Conservation (phyloP, 768 basidiomycete genomes). For the Tulasnella sp. region DNA sequence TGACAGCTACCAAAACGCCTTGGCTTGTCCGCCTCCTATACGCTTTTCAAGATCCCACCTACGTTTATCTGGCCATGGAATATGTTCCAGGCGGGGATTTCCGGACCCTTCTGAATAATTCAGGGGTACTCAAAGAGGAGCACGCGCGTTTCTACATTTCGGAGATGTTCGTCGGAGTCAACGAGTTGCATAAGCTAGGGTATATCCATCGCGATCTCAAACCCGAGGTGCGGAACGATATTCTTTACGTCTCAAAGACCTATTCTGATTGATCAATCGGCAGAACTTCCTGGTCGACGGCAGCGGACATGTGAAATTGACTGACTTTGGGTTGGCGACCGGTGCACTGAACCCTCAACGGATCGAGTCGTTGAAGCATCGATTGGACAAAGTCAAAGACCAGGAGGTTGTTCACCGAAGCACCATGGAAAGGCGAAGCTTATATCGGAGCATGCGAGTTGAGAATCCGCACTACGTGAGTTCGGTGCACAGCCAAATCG, state of each 20-base stretch:
- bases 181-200: slow-evolving; percentile 90
- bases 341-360: slow-evolving; percentile 89
- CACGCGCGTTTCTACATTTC: slow-evolving; percentile 94
- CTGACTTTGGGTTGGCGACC: slow-evolving; percentile 95
- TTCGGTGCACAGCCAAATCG: background rate
- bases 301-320: slow-evolving; percentile 92
- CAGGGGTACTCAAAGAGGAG: slow-evolving; percentile 94
- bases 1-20: slow-evolving; percentile 93
- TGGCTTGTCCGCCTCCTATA: slow-evolving; percentile 94
- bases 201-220: slow-evolving; percentile 98
- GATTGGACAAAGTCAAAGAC: slow-evolving; percentile 96
- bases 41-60: slow-evolving; percentile 86
- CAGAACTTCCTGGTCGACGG: slow-evolving; percentile 96
- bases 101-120: slow-evolving; percentile 93
- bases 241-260: background rate
- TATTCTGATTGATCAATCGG: background rate
- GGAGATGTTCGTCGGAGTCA: slow-evolving; percentile 94
- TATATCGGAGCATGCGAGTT: slow-evolving; percentile 85
- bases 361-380: slow-evolving; percentile 89
- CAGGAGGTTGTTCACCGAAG: slow-evolving; percentile 80
- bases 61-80: slow-evolving; percentile 98
- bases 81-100: slow-evolving; percentile 99
- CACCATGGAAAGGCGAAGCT: slow-evolving; percentile 86
- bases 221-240: slow-evolving; percentile 58
- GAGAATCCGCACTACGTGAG: slow-evolving; percentile 70